Conservation (phyloP, 2,329 filamentous ascomycete species). For the Neofusicoccum sp. region DNA sequence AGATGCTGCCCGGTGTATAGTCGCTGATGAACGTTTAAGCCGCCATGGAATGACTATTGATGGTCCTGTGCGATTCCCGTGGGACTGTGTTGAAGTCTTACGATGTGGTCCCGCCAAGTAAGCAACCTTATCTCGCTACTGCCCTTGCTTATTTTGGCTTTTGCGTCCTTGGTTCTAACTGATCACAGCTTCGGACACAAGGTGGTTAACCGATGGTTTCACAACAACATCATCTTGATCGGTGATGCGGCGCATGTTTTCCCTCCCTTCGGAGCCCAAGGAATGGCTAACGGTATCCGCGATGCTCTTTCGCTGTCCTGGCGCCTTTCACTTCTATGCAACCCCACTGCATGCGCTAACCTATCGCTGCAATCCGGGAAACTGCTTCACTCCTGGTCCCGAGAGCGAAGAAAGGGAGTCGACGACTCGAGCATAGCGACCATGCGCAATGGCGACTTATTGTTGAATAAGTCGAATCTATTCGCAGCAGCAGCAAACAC, state of each 20-base stretch:
- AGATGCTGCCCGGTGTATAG: conserved; percentile 20
- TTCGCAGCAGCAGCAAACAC: background rate
- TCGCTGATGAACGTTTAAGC: conserved; percentile 22
- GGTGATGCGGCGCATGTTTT: conserved; percentile 25
- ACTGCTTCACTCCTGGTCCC: background rate
- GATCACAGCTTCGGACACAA: conserved; percentile 11
- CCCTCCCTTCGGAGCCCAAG: conserved; percentile 24
- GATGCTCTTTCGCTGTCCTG: conserved; percentile 21
- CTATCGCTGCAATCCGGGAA: background rate
- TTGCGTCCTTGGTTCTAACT: background rate
- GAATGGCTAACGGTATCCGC: conserved; percentile 22
- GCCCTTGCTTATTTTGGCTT: background rate
- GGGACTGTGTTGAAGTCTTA: conserved; percentile 10
- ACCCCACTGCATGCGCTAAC: background rate
- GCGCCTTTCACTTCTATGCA: conserved; percentile 5
- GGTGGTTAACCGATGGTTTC: conserved; percentile 21
- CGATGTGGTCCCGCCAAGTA: conserved; percentile 7
- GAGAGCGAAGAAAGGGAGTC: background rate
- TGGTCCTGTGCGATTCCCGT: background rate
- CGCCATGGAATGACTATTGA: background rate
- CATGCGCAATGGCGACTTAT: background rate
- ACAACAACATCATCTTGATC: conserved; percentile 9
- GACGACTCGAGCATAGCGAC: background rate
- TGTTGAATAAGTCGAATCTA: background rate
- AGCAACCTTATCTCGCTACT: background rate